Conservation (phyloP, 371 early-diverging fungal genomes). For the Mucor racemosus region DNA sequence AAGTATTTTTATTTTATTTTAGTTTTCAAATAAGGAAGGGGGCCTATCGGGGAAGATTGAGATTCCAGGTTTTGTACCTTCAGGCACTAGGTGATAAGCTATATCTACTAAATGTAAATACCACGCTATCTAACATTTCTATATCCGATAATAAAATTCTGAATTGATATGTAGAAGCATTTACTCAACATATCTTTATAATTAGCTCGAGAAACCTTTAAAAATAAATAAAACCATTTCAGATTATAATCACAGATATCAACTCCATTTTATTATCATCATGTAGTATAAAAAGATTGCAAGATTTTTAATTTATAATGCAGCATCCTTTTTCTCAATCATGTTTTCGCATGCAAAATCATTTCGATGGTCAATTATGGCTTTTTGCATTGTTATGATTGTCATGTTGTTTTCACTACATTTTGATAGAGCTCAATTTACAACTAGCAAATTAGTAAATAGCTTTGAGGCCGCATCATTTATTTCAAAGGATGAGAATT, state of each 20-base stretch:
- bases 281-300: background rate
- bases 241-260: background rate
- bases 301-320: background rate
- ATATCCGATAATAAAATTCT: too few species aligned
- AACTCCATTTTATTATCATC: background rate
- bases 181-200: background rate
- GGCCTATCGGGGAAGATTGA: too few species aligned
- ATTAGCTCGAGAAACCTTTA: background rate
- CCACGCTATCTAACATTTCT: too few species aligned
- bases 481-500: background rate
- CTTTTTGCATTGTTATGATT: background rate
- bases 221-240: background rate
- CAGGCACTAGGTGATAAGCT: too few species aligned
- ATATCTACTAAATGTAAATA: too few species aligned
- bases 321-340: background rate
- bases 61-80: too few species aligned
- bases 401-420: background rate
- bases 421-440: background rate
- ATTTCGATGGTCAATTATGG: background rate
- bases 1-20: too few species aligned
- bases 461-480: background rate
- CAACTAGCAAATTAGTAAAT: background rate
- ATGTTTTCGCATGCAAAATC: background rate
- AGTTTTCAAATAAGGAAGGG: too few species aligned
- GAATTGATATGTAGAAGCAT: too few species aligned